Base-by-base conservation (phyloP, 176 grass and related monocot species). In the Microstegium vimineum region DNA sequence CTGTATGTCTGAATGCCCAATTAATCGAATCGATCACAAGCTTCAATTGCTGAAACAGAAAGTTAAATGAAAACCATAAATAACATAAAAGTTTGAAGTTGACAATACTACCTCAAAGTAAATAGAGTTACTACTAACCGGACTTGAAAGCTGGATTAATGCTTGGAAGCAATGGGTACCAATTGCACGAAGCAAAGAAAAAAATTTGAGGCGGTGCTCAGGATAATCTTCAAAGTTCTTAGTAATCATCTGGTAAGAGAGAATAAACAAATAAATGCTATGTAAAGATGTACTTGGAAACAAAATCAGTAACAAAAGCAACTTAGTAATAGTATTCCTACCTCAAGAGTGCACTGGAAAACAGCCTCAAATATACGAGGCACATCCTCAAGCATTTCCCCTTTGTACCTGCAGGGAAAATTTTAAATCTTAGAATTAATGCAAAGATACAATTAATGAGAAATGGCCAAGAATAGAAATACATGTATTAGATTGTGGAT, bases 181-280 rank as follows among this genome's bases (percentile, higher is more conserved):
- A 49, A 99, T 99, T 18, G 97, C 93, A 61, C 97, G 89, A 60
- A 99, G 91, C 70, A 99, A 81, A 33, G 93, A 96, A 73, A 99
- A 99, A 76, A 99, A 99, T 79, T 96, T 99, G 26, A 99, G 93
- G 27, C 97, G 91, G 73, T 99, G 97, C 87, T 99, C 97, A 26
- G 97, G 97, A 73, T 99, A 99, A 81, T 99, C 97, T 73, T 99
- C 97, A 14, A 99, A 99, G 78, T 99, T 99, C 72, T 94, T 95
- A 34, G 97, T 99, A 47, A 99, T 99, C 97, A 99, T 99, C 97
- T 99, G 75, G 26, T 66, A 63, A 77, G 63, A 80, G 43, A 38
- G 12, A 90, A 83, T 33, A 63, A 79, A 82, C 8, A 79, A 38
- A 47, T 62, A 49, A 66, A 66, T 78, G 42, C 16, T 6, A 69